These are phyloP conservation scores for Colletotrichum lindemuthianum DNA, from an alignment of 2,329 filamentous ascomycete genomes.

Conservation along the genomic window DNA sequence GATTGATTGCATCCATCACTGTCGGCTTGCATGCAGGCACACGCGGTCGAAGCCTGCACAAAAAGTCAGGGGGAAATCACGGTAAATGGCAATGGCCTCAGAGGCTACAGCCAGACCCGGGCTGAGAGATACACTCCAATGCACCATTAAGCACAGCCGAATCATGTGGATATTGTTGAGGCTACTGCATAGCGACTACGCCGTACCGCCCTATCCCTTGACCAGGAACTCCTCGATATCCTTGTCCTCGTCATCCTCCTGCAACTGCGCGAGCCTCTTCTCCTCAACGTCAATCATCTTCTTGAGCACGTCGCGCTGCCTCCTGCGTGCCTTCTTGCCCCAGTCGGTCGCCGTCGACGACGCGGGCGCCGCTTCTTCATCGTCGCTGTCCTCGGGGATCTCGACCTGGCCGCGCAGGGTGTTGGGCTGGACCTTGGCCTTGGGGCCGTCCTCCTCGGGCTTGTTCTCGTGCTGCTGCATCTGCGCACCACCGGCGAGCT, in stretches of 20 bases:
- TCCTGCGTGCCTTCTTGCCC: constrained; percentile 76
- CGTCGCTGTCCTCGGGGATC: constrained; percentile 63
- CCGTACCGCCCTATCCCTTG: constrained; percentile 13
- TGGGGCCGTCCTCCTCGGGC: constrained; percentile 58
- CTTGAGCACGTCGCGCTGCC: constrained; percentile 75
- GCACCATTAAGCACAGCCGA: too few species aligned
- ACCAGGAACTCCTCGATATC: constrained; percentile 78
- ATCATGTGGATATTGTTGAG: neutral
- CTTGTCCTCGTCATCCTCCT: constrained; percentile 75
- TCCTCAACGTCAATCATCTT: constrained; percentile 72
- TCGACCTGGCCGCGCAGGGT: constrained; percentile 66
- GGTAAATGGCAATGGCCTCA: too few species aligned
- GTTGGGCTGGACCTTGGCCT: constrained; percentile 71
- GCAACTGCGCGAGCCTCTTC: constrained; percentile 62
- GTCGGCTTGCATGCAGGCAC: too few species aligned
- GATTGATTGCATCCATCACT: too few species aligned
- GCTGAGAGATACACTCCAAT: too few species aligned
- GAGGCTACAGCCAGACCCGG: too few species aligned
- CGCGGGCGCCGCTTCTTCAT: constrained; percentile 58
- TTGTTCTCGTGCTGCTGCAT: constrained; percentile 67
- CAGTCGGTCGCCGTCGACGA: constrained; percentile 65
- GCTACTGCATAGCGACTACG: constrained; percentile 7
- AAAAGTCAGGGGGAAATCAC: too few species aligned
- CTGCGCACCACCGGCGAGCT: constrained; percentile 70
- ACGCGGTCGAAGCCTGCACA: too few species aligned